Evolutionary conservation across 257 asterid genomes (phyloP).

Genomic region (Cordia subcordata): DNA sequence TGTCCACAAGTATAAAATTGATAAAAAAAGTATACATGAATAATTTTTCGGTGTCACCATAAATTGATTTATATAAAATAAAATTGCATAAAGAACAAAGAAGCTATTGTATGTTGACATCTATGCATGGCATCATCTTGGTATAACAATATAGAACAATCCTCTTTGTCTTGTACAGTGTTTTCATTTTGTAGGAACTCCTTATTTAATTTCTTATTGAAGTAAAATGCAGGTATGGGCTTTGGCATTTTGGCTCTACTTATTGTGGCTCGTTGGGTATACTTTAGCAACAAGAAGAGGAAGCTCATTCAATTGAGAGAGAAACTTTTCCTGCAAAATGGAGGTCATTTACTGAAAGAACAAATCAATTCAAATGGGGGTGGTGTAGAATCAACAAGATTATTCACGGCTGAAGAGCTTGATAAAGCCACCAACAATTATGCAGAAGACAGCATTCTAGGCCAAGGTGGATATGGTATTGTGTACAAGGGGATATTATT

Average conservation of each 20-base stretch:
- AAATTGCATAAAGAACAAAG: no score
- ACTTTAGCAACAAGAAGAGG: constrained; percentile 48
- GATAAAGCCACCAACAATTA: constrained; percentile 53
- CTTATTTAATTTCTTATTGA: not conserved
- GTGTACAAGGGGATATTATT: constrained; percentile 66
- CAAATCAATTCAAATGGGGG: constrained; percentile 45
- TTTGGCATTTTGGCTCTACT: constrained; percentile 59
- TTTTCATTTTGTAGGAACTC: not conserved
- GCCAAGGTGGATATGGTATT: constrained; percentile 68
- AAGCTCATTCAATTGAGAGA: constrained; percentile 39
- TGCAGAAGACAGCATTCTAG: constrained; percentile 55
- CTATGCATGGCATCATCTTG: no score
- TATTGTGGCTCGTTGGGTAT: constrained; percentile 41
- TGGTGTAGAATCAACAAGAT: constrained; percentile 39
- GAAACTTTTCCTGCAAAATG: constrained; percentile 72
- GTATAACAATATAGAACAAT: no score
- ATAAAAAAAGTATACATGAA: no score
- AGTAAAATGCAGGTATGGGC: constrained; percentile 50
- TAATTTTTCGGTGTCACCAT: no score
- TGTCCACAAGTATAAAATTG: no score
- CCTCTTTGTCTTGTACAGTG: no score
- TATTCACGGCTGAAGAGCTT: constrained; percentile 61
- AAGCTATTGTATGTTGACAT: no score
- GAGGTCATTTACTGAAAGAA: constrained; percentile 58
- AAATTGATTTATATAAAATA: no score